Percentiles rank a stretch among this genome's conserved stretches.
Conservation (phyloP, 1,139 yeast species). For the Yamadazyma triangularis region DNA sequence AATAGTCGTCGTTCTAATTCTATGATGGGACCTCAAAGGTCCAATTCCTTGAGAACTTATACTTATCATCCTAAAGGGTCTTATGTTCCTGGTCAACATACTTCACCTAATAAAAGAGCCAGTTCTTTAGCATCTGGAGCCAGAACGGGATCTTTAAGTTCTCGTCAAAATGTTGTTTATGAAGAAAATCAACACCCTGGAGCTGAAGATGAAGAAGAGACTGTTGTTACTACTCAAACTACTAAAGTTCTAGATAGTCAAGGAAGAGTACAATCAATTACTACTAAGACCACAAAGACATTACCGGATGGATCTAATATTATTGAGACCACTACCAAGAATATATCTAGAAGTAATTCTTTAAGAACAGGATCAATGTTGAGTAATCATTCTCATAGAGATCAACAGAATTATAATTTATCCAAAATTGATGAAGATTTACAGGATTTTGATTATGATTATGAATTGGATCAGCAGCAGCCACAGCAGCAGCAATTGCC, state of each 20-base stretch:
- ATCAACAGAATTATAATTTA: conserved; percentile 22
- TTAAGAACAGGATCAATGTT: conserved; percentile 28
- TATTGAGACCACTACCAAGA: conserved; percentile 43
- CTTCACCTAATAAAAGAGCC: background rate
- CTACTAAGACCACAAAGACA: conserved; percentile 38
- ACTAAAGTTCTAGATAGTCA: conserved; percentile 40
- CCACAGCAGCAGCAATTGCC: conserved; percentile 1
- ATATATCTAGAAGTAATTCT: conserved; percentile 34
- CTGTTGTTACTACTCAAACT: conserved; percentile 37
- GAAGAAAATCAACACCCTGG: conserved; percentile 4
- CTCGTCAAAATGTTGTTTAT: conserved; percentile 2
- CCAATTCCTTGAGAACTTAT: conserved; percentile 32
- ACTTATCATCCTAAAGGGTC: conserved; percentile 41
- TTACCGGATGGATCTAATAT: conserved; percentile 44
- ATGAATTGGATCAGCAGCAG: conserved; percentile 22
- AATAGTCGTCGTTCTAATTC: conserved; percentile 5
- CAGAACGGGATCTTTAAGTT: conserved; percentile 17
- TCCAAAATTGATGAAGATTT: conserved; percentile 43
- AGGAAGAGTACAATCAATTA: conserved; percentile 41
- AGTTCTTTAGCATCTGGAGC: conserved; percentile 12
- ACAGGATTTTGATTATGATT: conserved; percentile 42
- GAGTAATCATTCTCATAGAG: conserved; percentile 13
- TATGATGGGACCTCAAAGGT: conserved; percentile 10
- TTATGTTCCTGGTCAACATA: conserved; percentile 28
- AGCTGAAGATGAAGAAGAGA: conserved; percentile 18